These are phyloP conservation scores for Venturia oleaginea DNA, from an alignment of 2,329 filamentous ascomycete genomes.

Conservation along the genomic window DNA sequence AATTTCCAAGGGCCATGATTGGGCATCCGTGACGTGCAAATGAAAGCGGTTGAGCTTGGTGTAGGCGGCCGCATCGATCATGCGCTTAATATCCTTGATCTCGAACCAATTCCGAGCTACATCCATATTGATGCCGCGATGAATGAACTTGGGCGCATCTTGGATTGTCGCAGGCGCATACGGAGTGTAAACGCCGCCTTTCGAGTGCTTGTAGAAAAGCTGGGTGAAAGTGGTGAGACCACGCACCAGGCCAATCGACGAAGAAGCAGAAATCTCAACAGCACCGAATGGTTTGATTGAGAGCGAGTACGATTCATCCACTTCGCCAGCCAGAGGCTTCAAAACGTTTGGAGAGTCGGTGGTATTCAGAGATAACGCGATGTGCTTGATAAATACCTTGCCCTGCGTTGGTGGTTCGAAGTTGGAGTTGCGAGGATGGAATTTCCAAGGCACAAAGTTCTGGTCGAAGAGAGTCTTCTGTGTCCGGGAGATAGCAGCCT, in stretches of 20 bases:
- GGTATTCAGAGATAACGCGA: conserved; percentile 53
- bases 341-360: conserved; percentile 45
- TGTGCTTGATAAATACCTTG: conserved; percentile 45
- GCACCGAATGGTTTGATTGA: conserved; percentile 48
- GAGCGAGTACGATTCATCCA: conserved; percentile 70
- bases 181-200: conserved; percentile 55
- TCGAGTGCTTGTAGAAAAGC: conserved; percentile 65
- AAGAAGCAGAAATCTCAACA: conserved; percentile 54
- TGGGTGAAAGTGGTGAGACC: conserved; percentile 72
- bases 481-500: conserved; percentile 44
- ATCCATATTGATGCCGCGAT: conserved; percentile 75
- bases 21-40: conserved; percentile 72
- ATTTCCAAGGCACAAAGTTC: conserved; percentile 70
- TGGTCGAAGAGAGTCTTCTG: conserved; percentile 56
- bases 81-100: conserved; percentile 58
- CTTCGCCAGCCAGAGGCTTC: conserved; percentile 51
- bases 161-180: conserved; percentile 60
- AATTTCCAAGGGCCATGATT: conserved; percentile 79
- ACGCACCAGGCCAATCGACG: conserved; percentile 59
- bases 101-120: conserved; percentile 65
- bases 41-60: conserved; percentile 80
- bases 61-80: conserved; percentile 67
- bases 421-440: conserved; percentile 53
- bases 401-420: conserved; percentile 51
- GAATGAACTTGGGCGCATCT: conserved; percentile 65